Base-by-base conservation (phyloP, 768 basidiomycete species). In the Mycena chlorophos region DNA sequence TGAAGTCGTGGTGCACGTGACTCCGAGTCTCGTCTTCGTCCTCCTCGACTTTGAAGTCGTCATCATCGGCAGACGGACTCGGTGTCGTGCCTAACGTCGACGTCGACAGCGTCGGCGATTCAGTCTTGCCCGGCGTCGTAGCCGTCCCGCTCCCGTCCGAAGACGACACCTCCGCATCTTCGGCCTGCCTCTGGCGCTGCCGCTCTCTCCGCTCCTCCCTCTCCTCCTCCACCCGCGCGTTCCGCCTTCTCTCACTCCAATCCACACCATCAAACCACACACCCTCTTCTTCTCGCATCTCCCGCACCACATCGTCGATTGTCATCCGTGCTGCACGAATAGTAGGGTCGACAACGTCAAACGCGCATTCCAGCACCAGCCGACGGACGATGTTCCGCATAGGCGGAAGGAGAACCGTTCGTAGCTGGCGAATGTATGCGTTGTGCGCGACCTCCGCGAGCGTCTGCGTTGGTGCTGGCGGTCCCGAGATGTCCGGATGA, bases 11-110 rank as follows among this genome's bases (percentile, higher is more conserved):
- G 62, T 4, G 62, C 68, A 61, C 28, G 63, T 30, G 51, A 40
- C 39, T 19, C 46, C 30, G 26, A n/a, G 46, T 49, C 51, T 56
- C 22, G 65, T 57, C 37, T 51, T 50, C 54, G 54, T 10, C 62
- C 62, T 38, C 70, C 56, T 73, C 73, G 52, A 69, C 69, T 38
- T 68, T 65, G 19, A 66, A 71, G 5, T 62, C 65, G 20, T 60
- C 61, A 16, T 65, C 66, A 2, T 69, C 63, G 25, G 88, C 88
- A 0, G 87, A 85, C 0, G 88, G 88, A 2, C 85, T 87, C 0
- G 88, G 88, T 5, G 88, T 89, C n/a, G 88, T 91, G 58, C 86
- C 85, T 27, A 90, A 65, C 5, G 88, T 91, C 6, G 85, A 81
- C 1, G 87, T 86, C 13, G 87, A 88, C 25, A 89, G 65, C 3